Evolutionary conservation across 805 yeast species (phyloP).

Genomic region (Saccharomycopsis schoenii): DNA sequence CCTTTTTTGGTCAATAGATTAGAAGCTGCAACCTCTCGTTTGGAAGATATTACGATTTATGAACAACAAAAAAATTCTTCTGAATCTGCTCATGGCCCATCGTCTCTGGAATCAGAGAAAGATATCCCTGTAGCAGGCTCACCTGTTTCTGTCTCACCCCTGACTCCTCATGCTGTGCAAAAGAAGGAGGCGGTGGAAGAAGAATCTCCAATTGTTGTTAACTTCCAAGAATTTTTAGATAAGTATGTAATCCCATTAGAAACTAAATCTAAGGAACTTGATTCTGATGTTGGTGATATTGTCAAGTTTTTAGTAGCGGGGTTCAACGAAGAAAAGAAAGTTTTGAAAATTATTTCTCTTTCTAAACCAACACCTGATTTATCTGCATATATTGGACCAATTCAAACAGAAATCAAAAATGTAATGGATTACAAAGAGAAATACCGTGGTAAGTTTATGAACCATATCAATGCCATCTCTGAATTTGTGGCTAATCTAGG

Average conservation of each 20-base stretch:
- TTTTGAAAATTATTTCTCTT: slow-evolving; percentile 48
- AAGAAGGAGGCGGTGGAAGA: slow-evolving; percentile 15
- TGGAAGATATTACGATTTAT: slow-evolving; percentile 77
- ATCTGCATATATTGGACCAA: slow-evolving; percentile 47
- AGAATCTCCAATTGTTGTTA: slow-evolving; percentile 36
- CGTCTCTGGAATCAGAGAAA: slow-evolving; percentile 20
- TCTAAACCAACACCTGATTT: slow-evolving; percentile 55
- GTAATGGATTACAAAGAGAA: slow-evolving; percentile 62
- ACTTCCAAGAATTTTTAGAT: slow-evolving; percentile 45
- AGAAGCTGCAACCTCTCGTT: slow-evolving; percentile 88
- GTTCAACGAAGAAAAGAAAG: slow-evolving; percentile 46
- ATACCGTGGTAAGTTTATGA: slow-evolving; percentile 53
- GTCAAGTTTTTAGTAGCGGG: slow-evolving; percentile 42
- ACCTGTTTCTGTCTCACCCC: slow-evolving; percentile 13
- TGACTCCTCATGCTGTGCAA: slow-evolving; percentile 18
- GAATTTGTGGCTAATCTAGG: slow-evolving; percentile 89
- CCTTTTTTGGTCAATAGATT: slow-evolving; percentile 42
- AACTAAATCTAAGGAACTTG: slow-evolving; percentile 40
- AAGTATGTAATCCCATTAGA: slow-evolving; percentile 53
- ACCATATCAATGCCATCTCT: slow-evolving; percentile 72
- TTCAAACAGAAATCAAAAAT: slow-evolving; percentile 47
- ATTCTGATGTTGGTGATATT: slow-evolving; percentile 47
- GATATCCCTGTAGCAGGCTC: neutral
- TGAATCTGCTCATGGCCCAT: slow-evolving; percentile 14
- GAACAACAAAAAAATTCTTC: slow-evolving; percentile 32